phyloP scores from a whole-genome alignment of 768 basidiomycete species.

The Lactarius pseudohatsudake region DNA sequence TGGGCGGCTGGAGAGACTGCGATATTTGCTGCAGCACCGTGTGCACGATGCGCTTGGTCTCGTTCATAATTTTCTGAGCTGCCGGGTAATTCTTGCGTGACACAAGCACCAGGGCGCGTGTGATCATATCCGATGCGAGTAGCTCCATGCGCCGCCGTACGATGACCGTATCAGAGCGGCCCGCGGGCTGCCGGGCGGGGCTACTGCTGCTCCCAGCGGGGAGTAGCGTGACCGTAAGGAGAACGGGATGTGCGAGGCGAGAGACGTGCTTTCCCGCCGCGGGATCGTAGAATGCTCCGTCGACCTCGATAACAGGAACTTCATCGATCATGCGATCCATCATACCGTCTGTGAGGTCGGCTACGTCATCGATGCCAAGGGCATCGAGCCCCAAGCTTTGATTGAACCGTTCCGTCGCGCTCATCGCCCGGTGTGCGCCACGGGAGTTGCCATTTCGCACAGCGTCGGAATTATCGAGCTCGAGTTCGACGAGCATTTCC shows the following conservation, averaged over 20 bases:
- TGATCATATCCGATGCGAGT: conserved; percentile 96
- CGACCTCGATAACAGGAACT: conserved; percentile 93
- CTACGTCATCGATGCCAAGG: conserved; percentile 65
- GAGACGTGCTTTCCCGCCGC: conserved; percentile 79
- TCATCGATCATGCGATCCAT: conserved; percentile 98
- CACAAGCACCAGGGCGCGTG: conserved; percentile 87
- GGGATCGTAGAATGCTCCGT: conserved; percentile 94
- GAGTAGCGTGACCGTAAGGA: conserved; percentile 91
- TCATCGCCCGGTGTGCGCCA: conserved; percentile 42
- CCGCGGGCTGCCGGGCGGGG: conserved; percentile 37
- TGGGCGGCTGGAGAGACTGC: conserved; percentile 63
- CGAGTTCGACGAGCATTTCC: conserved; percentile 96
- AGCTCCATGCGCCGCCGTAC: conserved; percentile 96
- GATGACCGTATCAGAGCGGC: conserved; percentile 77
- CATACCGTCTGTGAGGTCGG: conserved; percentile 84
- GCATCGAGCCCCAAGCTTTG: conserved; percentile 81
- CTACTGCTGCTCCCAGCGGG: conserved; percentile 43
- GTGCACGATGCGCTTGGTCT: conserved; percentile 90
- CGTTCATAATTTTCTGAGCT: conserved; percentile 85
- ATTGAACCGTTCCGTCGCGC: conserved; percentile 89
- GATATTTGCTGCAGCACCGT: conserved; percentile 87
- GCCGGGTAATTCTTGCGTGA: conserved; percentile 88
- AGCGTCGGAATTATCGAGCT: conserved; percentile 76
- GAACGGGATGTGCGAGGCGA: conserved; percentile 86
- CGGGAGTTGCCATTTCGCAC: conserved; percentile 19